phyloP scores from a whole-genome alignment of 441 rosid species.

The Pelargonium fulgidum region DNA sequence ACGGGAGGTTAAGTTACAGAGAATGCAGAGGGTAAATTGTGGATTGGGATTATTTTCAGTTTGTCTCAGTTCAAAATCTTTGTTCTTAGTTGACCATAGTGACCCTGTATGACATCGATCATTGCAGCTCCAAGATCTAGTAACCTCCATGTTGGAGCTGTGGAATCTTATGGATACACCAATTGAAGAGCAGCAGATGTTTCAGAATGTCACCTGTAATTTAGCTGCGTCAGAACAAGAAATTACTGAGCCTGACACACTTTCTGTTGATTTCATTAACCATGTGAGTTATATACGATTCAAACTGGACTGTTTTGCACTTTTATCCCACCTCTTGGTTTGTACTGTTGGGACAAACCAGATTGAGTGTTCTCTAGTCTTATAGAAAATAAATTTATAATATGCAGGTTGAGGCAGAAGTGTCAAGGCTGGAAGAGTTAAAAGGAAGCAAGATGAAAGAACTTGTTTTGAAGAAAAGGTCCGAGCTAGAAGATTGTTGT shows the following conservation, averaged over 20 bases:
- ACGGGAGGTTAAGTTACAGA: slow-evolving; percentile 71
- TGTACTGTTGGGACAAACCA: neutral
- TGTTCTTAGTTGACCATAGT: slow-evolving; percentile 5
- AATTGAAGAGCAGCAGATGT: slow-evolving; percentile 81
- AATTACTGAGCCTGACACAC: slow-evolving; percentile 75
- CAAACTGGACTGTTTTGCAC: neutral
- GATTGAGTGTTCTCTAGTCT: slow-evolving; percentile 9
- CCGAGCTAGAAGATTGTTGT: slow-evolving; percentile 82
- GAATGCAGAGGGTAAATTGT: slow-evolving; percentile 72
- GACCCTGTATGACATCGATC: neutral
- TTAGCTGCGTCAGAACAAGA: slow-evolving; percentile 93
- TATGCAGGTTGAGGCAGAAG: slow-evolving; percentile 81
- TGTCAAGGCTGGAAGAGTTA: slow-evolving; percentile 70
- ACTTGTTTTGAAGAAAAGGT: slow-evolving; percentile 83
- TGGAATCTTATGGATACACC: slow-evolving; percentile 99
- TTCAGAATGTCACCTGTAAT: slow-evolving; percentile 78
- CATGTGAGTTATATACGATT: slow-evolving; percentile 41
- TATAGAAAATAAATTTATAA: slow-evolving; percentile 11
- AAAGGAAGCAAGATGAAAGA: slow-evolving; percentile 97
- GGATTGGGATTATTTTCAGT: neutral
- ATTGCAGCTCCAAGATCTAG: slow-evolving; percentile 91
- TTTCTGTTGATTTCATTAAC: slow-evolving; percentile 69
- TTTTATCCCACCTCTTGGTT: neutral
- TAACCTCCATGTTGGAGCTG: slow-evolving; percentile 77
- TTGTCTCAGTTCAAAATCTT: slow-evolving; percentile 14